Base-by-base conservation (phyloP, 768 basidiomycete species). In the Boletus vinaceobasis region DNA sequence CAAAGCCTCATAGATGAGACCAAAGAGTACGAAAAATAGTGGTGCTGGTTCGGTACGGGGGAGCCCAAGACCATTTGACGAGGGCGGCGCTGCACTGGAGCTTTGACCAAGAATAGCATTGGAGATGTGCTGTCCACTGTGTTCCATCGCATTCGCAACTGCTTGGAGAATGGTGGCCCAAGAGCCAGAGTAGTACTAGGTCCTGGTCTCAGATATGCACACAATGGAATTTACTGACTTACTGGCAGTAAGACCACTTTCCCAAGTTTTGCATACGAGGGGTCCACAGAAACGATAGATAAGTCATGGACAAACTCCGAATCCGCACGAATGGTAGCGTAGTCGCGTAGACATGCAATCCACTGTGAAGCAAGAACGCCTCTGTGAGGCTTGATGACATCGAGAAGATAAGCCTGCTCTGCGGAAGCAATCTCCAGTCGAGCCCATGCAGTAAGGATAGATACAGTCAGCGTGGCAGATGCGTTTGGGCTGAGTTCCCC, bases 401-500 rank as follows among this genome's bases (percentile, higher is more conserved):
- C 81, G 21, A 79, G 73, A 10, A 99, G 78, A 68, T 97, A 98
- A 2, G 69, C 61, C 63, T 94, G 92, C 32, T 82, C 77, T 1
- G 77, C 68, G 50, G 88, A 86, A 3, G 95, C 85, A 4, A 93
- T 81, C 65, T 93, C 84, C 15, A 99, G 77, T 66, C 96, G 88
- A 7, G 95, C 95, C 96, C 96, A 99, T 1, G 95, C 96, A 1
- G 93, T 90, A 36, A 98, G 74, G 1, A 91, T 90, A 1, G 95
- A 93, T 26, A 98, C 89, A 50, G 93, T 83, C 46, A 99, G 74
- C 91, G 97, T 96, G 37, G 93, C 88, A 0, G 93, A 90, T 4
- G 95, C 96, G 63, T 98, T 98, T 5, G 95, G 90, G 56, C 93
- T 91, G 11, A 95, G 77, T 65, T 96, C 87, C 17, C 84, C 84